Conservation (phyloP, 2,329 filamentous ascomycete genomes). For the Elsinoe fawcettii region DNA sequence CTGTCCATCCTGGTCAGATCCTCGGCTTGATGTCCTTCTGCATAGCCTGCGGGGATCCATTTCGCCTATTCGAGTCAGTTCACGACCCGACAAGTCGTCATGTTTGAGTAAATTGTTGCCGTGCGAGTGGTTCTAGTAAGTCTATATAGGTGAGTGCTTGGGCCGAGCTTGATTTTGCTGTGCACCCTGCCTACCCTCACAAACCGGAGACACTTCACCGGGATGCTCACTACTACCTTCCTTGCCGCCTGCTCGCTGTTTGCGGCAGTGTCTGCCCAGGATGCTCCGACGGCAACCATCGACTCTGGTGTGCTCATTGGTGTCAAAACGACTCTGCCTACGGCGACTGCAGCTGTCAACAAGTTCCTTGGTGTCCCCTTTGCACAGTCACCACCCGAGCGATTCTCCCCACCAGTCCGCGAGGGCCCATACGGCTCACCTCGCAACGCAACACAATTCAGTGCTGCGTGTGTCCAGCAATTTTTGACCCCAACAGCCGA, state of each 20-base stretch:
- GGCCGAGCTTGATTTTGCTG: neutral
- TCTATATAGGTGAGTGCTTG: slow-evolving; percentile 3
- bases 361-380: slow-evolving; percentile 32
- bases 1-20: slow-evolving; percentile 3
- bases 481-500: slow-evolving; percentile 28
- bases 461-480: slow-evolving; percentile 30
- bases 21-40: slow-evolving; percentile 4
- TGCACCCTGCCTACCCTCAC: too few species aligned
- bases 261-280: slow-evolving; percentile 8
- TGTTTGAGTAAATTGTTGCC: neutral
- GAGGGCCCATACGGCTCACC: slow-evolving; percentile 16
- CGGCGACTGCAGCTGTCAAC: slow-evolving; percentile 27
- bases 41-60: neutral
- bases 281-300: slow-evolving; percentile 25
- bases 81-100: slow-evolving; percentile 4
- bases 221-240: neutral
- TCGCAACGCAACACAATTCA: slow-evolving; percentile 27
- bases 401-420: slow-evolving; percentile 26
- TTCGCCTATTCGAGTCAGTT: neutral
- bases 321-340: slow-evolving; percentile 25
- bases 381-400: slow-evolving; percentile 26
- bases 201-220: neutral
- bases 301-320: slow-evolving; percentile 25
- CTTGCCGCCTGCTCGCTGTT: slow-evolving; percentile 2
- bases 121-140: neutral